A percentile compares a stretch with the other conserved stretches of the same genome.
Conservation (phyloP, 2,329 filamentous ascomycete genomes). For the Aspergillus fumigatiaffinis region DNA sequence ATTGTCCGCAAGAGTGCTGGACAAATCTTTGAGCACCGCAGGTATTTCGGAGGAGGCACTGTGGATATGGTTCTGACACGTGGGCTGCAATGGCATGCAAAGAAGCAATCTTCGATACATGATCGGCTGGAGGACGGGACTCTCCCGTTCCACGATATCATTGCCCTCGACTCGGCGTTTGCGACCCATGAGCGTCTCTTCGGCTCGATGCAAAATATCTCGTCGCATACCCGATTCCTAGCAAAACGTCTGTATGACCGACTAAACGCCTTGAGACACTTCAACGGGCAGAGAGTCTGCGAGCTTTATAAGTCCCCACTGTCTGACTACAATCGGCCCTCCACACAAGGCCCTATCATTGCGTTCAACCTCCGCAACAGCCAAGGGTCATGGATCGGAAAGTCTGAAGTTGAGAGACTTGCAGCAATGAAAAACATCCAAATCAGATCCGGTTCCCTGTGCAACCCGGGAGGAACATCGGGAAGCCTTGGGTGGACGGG, state of each 20-base stretch:
- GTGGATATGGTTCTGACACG: conserved; percentile 80
- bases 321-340: conserved; percentile 41
- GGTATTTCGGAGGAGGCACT: conserved; percentile 91
- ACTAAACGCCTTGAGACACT: conserved; percentile 61
- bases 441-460: conserved; percentile 81
- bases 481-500: conserved; percentile 67
- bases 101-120: conserved; percentile 69
- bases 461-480: conserved; percentile 85
- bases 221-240: conserved; percentile 67
- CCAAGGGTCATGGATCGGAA: conserved; percentile 69
- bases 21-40: conserved; percentile 60
- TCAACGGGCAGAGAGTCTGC: conserved; percentile 64
- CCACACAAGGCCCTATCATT: conserved; percentile 66
- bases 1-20: conserved; percentile 72
- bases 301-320: conserved; percentile 55
- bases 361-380: conserved; percentile 77
- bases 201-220: conserved; percentile 64
- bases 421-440: conserved; percentile 75
- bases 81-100: conserved; percentile 78
- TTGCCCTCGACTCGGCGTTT: conserved; percentile 74
- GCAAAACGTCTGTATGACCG: conserved; percentile 55
- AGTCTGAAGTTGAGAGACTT: conserved; percentile 82
- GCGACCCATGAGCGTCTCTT: conserved; percentile 66
- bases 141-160: conserved; percentile 81
- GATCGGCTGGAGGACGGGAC: conserved; percentile 88